Percentiles rank a stretch among this genome's conserved stretches.
These are phyloP conservation scores for Sonneratia alba DNA, from an alignment of 345 rosid genomes.

Conservation along the genomic window DNA sequence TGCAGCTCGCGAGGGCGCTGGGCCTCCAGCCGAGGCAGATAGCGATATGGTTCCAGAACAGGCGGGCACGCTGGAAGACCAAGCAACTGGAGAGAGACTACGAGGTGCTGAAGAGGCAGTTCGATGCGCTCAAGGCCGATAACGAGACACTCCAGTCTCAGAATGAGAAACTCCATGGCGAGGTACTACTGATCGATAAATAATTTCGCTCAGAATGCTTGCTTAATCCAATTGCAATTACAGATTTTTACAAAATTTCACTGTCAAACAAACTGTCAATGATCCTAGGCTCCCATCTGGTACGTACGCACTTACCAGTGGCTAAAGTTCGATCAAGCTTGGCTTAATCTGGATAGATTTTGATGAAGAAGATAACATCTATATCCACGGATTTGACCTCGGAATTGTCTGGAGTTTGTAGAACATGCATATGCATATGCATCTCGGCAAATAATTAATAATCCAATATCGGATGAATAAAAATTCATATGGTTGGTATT, in stretches of 20 bases:
- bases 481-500: too few relatives aligned
- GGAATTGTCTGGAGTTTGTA: too few relatives aligned
- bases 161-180: conserved; percentile 52
- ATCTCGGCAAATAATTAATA: too few relatives aligned
- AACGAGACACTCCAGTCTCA: conserved; percentile 57
- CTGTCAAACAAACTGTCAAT: too few relatives aligned
- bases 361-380: too few relatives aligned
- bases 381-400: too few relatives aligned
- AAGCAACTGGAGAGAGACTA: conserved; percentile 68
- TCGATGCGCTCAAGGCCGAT: conserved; percentile 51
- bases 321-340: too few relatives aligned
- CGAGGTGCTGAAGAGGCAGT: conserved; percentile 53
- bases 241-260: neutral
- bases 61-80: conserved; percentile 76
- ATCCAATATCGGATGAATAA: too few relatives aligned
- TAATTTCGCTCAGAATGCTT: neutral
- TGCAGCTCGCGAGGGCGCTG: conserved; percentile 58
- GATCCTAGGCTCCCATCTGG: too few relatives aligned
- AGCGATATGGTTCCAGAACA: conserved; percentile 73
- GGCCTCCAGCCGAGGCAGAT: conserved; percentile 65
- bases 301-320: too few relatives aligned
- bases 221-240: neutral
- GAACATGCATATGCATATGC: too few relatives aligned
- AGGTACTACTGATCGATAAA: conserved; percentile 25
- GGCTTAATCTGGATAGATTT: too few relatives aligned